Conservation (phyloP, 2,329 filamentous ascomycete species). For the Cercospora sp. region DNA sequence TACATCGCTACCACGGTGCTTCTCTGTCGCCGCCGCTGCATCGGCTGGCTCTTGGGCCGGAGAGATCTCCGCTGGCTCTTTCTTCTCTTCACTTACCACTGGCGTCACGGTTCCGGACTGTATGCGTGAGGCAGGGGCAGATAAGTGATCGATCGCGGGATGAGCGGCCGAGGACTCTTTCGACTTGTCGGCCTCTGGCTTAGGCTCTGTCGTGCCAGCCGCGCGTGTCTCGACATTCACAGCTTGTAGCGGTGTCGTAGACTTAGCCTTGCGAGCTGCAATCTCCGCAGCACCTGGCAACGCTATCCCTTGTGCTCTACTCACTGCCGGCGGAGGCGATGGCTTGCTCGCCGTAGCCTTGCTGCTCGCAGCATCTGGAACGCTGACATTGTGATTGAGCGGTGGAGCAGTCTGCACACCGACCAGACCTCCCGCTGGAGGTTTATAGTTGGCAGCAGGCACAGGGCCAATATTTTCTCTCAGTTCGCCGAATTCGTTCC, state of each 20-base stretch:
- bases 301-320: conserved; percentile 29
- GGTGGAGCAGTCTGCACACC: conserved; percentile 34
- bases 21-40: conserved; percentile 10
- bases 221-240: conserved; percentile 31
- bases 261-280: conserved; percentile 22
- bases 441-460: conserved; percentile 37
- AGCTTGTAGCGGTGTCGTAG: conserved; percentile 17
- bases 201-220: conserved; percentile 4
- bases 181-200: neutral
- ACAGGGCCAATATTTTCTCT: conserved; percentile 72
- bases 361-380: conserved; percentile 5
- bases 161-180: conserved; percentile 19
- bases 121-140: conserved; percentile 31
- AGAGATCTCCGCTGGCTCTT: neutral
- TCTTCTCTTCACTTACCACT: conserved; percentile 20
- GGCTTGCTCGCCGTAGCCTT: conserved; percentile 20
- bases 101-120: conserved; percentile 39
- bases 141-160: conserved; percentile 27
- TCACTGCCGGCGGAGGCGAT: conserved; percentile 28
- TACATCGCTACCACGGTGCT: conserved; percentile 19
- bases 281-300: conserved; percentile 39
- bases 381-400: conserved; percentile 18
- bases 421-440: conserved; percentile 30
- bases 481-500: conserved; percentile 98
- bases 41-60: neutral